Percentiles rank a stretch among this genome's conserved stretches.
phyloP scores from a whole-genome alignment of 108 stramenopile genomes.

The Pseudonitzschia pungens region DNA sequence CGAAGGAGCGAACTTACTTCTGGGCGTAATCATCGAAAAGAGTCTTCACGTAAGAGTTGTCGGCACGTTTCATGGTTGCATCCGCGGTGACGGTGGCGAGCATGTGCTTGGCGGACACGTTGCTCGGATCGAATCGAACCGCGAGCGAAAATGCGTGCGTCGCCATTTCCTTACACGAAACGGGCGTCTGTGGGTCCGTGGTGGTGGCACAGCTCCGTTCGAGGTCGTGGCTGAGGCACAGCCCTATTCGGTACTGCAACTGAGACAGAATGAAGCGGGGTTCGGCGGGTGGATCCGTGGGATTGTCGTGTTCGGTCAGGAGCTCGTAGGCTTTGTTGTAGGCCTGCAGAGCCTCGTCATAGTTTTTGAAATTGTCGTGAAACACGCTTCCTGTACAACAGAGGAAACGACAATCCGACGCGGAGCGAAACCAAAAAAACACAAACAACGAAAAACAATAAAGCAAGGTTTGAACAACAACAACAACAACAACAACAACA shows the following conservation, averaged over 20 bases:
- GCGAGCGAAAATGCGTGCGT: slow-evolving; percentile 60
- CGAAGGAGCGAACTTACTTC: slow-evolving; percentile 41
- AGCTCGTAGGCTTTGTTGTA: slow-evolving; percentile 75
- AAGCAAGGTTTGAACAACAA: too few species aligned
- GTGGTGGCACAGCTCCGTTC: slow-evolving; percentile 48
- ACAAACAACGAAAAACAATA: neutral
- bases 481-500: too few species aligned
- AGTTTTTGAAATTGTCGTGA: slow-evolving; percentile 50
- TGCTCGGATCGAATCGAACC: slow-evolving; percentile 43
- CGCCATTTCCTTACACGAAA: slow-evolving; percentile 62
- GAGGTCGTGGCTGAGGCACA: slow-evolving; percentile 49
- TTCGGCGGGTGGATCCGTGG: slow-evolving; percentile 67
- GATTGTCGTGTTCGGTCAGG: slow-evolving; percentile 39
- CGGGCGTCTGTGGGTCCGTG: slow-evolving; percentile 36
- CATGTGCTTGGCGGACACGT: slow-evolving; percentile 72
- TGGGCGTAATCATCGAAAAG: slow-evolving; percentile 75
- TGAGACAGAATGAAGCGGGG: slow-evolving; percentile 57
- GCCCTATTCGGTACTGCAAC: slow-evolving; percentile 70
- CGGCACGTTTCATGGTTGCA: slow-evolving; percentile 77
- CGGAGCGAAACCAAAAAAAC: neutral
- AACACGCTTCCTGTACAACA: slow-evolving; percentile 35
- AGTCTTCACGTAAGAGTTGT: slow-evolving; percentile 53
- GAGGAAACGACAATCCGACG: neutral
- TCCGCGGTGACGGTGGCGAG: slow-evolving; percentile 73
- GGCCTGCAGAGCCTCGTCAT: slow-evolving; percentile 55